Evolutionary conservation across 495 filamentous ascomycete genomes (phyloP).

Genomic region (Aspergillus homomorphus): DNA sequence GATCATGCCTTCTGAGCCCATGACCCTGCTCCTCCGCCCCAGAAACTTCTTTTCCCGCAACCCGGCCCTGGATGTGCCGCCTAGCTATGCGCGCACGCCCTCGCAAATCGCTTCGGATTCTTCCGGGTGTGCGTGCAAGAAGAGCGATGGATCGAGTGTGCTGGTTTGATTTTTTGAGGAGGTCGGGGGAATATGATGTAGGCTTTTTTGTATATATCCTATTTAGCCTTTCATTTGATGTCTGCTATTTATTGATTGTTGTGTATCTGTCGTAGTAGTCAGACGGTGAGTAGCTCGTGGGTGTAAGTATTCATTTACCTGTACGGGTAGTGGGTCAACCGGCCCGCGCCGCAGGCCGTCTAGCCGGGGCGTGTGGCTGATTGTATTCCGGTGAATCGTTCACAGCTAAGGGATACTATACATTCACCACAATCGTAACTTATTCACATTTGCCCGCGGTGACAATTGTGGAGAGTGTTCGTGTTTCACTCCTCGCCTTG

Average conservation of each 20-base stretch:
- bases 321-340: too few species aligned
- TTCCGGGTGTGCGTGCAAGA: constrained; percentile 41
- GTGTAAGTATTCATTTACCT: too few species aligned
- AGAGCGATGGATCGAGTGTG: constrained; percentile 43
- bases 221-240: not conserved
- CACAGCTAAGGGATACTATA: too few species aligned
- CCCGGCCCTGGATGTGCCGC: constrained; percentile 83
- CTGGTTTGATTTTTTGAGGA: constrained; percentile 28
- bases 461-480: too few species aligned
- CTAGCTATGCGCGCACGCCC: constrained; percentile 71
- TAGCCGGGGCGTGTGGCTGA: too few species aligned
- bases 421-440: too few species aligned
- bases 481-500: too few species aligned
- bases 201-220: not conserved
- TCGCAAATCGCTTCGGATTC: constrained; percentile 59
- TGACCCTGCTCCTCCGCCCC: constrained; percentile 79
- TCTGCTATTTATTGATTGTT: not conserved
- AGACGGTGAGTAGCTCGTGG: too few species aligned
- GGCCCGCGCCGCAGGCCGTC: too few species aligned
- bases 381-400: too few species aligned
- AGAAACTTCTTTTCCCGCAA: constrained; percentile 86
- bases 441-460: too few species aligned
- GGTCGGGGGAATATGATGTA: too few species aligned
- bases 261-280: not conserved
- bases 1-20: constrained; percentile 90